phyloP scores from a whole-genome alignment of 202 grass and related monocot species.

The Setaria italica region DNA sequence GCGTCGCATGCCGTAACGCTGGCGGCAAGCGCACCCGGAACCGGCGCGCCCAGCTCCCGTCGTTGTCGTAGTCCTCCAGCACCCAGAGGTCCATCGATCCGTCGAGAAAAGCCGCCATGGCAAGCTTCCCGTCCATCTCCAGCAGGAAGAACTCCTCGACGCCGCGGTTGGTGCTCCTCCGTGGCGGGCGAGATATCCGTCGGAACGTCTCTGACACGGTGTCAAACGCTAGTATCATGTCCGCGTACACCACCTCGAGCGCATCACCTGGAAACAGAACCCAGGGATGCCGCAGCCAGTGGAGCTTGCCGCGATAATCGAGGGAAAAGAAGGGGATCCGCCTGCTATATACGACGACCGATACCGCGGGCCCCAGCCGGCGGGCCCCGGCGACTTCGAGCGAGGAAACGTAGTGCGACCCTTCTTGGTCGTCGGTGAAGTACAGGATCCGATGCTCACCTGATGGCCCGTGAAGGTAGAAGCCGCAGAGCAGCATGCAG shows the following conservation, averaged over 20 bases:
- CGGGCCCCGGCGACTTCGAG: too few species aligned
- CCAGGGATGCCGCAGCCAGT: constrained; percentile 22
- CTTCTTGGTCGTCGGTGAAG: too few species aligned
- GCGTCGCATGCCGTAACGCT: background rate
- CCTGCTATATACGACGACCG: too few species aligned
- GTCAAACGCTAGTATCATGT: constrained; percentile 5
- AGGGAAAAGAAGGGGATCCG: too few species aligned
- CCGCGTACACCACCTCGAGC: background rate
- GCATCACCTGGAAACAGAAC: background rate
- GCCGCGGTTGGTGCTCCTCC: background rate
- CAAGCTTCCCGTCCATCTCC: constrained; percentile 32
- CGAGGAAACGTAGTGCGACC: too few species aligned
- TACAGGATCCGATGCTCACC: too few species aligned
- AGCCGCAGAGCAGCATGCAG: too few species aligned
- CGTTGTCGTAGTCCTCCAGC: constrained; percentile 19
- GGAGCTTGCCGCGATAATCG: background rate
- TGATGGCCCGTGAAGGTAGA: too few species aligned
- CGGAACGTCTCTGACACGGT: constrained; percentile 22
- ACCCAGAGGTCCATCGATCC: constrained; percentile 15
- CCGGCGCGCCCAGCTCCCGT: constrained; percentile 8
- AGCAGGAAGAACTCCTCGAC: background rate
- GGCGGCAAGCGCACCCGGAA: background rate
- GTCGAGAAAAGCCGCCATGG: background rate
- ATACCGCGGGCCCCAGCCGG: too few species aligned
- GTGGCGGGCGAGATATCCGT: background rate